These are phyloP conservation scores for Russula dissimulans DNA, from an alignment of 768 basidiomycete species.

Conservation along the genomic window DNA sequence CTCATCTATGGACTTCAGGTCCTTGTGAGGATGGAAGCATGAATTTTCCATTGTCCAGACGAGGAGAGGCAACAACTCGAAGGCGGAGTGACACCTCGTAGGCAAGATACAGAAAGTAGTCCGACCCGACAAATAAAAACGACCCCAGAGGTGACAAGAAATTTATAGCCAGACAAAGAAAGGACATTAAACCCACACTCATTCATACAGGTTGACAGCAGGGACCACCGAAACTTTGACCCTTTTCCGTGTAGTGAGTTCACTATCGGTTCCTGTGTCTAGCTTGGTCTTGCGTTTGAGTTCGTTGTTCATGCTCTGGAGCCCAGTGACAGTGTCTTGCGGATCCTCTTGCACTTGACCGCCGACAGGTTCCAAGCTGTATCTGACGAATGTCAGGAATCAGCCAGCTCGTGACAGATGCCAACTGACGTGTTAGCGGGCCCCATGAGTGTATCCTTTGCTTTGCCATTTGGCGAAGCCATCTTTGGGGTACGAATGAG, in stretches of 20 bases:
- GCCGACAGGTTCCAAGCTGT: slow-evolving; percentile 2
- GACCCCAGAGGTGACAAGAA: background rate
- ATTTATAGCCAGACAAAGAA: background rate
- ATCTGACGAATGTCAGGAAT: background rate
- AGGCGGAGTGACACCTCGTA: background rate
- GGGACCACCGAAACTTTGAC: slow-evolving; percentile 62
- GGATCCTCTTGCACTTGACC: slow-evolving; percentile 36
- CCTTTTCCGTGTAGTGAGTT: slow-evolving; percentile 41
- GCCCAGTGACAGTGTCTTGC: slow-evolving; percentile 21
- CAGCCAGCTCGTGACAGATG: background rate
- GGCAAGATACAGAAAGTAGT: background rate
- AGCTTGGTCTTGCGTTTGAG: slow-evolving; percentile 29
- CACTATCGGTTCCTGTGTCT: slow-evolving; percentile 20
- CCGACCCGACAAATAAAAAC: background rate
- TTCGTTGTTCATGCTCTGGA: slow-evolving; percentile 19
- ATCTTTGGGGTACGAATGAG: background rate
- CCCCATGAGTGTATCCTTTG: background rate
- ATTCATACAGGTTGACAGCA: slow-evolving; percentile 71
- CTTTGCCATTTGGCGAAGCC: background rate
- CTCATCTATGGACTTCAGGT: background rate
- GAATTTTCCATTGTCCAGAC: background rate
- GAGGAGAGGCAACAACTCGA: background rate
- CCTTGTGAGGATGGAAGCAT: background rate
- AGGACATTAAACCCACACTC: slow-evolving; percentile 2
- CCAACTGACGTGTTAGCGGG: background rate